A percentile compares a stretch with the other conserved stretches of the same genome.
These are phyloP conservation scores for Vararia minispora DNA, from an alignment of 768 basidiomycete genomes.

Conservation along the genomic window DNA sequence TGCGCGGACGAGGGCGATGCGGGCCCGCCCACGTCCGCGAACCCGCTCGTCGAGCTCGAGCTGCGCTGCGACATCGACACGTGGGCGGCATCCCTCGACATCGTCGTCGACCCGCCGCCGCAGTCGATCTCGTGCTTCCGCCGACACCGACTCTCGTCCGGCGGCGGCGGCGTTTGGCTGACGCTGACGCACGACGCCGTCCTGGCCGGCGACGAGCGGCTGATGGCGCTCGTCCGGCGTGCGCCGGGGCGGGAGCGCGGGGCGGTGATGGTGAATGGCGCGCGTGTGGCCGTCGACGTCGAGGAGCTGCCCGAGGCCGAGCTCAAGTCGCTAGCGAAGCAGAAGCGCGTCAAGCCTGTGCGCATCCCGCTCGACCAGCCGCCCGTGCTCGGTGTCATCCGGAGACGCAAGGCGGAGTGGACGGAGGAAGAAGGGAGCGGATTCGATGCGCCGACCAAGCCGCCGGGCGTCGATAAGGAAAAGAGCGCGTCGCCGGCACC, in stretches of 20 bases:
- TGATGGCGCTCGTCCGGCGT: slow-evolving; percentile 63
- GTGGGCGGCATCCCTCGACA: slow-evolving; percentile 75
- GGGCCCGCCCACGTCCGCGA: slow-evolving; percentile 16
- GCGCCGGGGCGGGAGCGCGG: slow-evolving; percentile 66
- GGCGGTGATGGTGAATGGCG: slow-evolving; percentile 81
- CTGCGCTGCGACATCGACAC: slow-evolving; percentile 86
- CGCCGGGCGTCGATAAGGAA: slow-evolving; percentile 11
- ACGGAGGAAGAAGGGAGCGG: slow-evolving; percentile 35
- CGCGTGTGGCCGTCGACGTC: slow-evolving; percentile 71
- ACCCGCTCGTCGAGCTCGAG: slow-evolving; percentile 73
- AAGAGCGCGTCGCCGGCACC: slow-evolving; percentile 1
- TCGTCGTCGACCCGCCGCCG: slow-evolving; percentile 90
- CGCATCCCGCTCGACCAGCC: slow-evolving; percentile 93
- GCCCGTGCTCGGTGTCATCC: slow-evolving; percentile 62
- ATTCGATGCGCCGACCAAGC: slow-evolving; percentile 6
- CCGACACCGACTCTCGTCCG: slow-evolving; percentile 74
- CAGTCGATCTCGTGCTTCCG: slow-evolving; percentile 71
- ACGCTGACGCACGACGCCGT: slow-evolving; percentile 80
- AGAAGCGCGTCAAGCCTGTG: slow-evolving; percentile 76
- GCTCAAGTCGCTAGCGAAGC: slow-evolving; percentile 69
- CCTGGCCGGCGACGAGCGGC: slow-evolving; percentile 66
- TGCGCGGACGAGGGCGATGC: slow-evolving; percentile 12
- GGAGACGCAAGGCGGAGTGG: slow-evolving; percentile 65
- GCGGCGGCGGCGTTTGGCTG: slow-evolving; percentile 92
- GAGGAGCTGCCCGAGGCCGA: slow-evolving; percentile 85